phyloP scores from a whole-genome alignment of 768 basidiomycete genomes.

The Russula compacta region DNA sequence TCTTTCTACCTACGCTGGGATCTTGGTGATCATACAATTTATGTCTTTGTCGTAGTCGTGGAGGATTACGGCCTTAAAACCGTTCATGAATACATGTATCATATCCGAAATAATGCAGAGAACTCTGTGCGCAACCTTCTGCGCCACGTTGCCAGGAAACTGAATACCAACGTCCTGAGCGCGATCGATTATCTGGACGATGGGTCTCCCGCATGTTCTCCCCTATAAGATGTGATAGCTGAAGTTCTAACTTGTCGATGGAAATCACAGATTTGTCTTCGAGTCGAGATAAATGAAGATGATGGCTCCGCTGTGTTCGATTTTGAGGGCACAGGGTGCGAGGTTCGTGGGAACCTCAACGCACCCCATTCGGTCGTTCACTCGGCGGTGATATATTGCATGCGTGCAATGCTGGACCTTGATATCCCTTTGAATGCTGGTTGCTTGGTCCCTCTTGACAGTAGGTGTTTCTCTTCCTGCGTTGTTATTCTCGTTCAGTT shows the following conservation, averaged over 20 bases:
- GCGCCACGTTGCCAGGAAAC: slow-evolving; percentile 59
- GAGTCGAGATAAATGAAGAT: slow-evolving; percentile 64
- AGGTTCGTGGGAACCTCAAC: slow-evolving; percentile 81
- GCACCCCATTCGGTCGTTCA: slow-evolving; percentile 80
- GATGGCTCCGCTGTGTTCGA: slow-evolving; percentile 77
- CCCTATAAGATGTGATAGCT: not conserved
- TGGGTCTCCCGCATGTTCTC: slow-evolving; percentile 59
- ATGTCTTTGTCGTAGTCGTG: slow-evolving; percentile 44
- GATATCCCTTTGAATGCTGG: slow-evolving; percentile 94
- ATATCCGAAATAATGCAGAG: slow-evolving; percentile 87
- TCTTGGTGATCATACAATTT: slow-evolving; percentile 8
- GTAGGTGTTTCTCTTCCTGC: slow-evolving; percentile 33
- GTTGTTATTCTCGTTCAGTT: slow-evolving; percentile 11
- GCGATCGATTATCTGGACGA: slow-evolving; percentile 84
- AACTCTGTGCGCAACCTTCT: slow-evolving; percentile 76
- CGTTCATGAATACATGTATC: slow-evolving; percentile 90
- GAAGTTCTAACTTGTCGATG: not conserved
- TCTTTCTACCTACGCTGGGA: not conserved
- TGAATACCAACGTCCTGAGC: slow-evolving; percentile 53
- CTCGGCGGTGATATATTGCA: slow-evolving; percentile 83
- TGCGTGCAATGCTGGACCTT: slow-evolving; percentile 75
- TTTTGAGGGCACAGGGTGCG: slow-evolving; percentile 75
- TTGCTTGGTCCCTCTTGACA: slow-evolving; percentile 77
- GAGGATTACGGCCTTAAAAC: slow-evolving; percentile 77
- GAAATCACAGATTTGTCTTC: slow-evolving; percentile 52